Evolutionary conservation across 2,329 filamentous ascomycete species (phyloP).

Genomic region (Anisogramma anomala): DNA sequence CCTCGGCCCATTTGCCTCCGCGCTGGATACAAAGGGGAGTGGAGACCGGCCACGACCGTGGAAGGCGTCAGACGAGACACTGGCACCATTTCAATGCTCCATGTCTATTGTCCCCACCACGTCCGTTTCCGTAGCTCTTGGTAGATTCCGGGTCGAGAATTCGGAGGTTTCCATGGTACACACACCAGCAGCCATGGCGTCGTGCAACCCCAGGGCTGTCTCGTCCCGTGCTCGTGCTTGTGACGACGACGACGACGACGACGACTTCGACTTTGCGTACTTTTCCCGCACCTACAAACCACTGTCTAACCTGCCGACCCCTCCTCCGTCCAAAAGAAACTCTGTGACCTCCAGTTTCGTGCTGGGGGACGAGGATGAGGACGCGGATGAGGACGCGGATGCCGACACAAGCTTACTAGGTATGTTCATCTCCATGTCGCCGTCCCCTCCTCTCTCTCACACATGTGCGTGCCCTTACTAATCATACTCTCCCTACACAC

Average conservation of each 20-base stretch:
- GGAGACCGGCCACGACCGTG: neutral
- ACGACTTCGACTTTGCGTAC: conserved; percentile 40
- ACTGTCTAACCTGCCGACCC: conserved; percentile 56
- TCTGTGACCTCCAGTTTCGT: conserved; percentile 33
- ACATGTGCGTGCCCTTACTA: conserved; percentile 14
- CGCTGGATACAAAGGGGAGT: neutral
- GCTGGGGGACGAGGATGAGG: conserved; percentile 30
- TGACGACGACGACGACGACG: conserved; percentile 31
- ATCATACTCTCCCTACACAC: conserved; percentile 9
- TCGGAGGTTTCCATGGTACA: conserved; percentile 4
- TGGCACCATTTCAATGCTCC: neutral
- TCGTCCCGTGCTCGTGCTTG: conserved; percentile 10
- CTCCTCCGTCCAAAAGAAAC: conserved; percentile 43
- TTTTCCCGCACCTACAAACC: conserved; percentile 52
- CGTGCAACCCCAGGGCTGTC: conserved; percentile 10
- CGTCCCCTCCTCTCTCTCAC: neutral
- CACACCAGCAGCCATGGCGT: conserved; percentile 11
- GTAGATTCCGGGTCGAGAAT: conserved; percentile 8
- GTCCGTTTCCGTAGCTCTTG: conserved; percentile 10
- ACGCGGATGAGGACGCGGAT: too few relatives aligned
- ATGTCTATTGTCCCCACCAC: neutral
- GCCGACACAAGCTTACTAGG: conserved; percentile 31
- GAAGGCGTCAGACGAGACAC: neutral
- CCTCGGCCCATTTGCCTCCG: neutral
- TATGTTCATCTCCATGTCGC: conserved; percentile 20